Conservation (phyloP, 805 yeast genomes). For the Cyberlindnera americana region DNA sequence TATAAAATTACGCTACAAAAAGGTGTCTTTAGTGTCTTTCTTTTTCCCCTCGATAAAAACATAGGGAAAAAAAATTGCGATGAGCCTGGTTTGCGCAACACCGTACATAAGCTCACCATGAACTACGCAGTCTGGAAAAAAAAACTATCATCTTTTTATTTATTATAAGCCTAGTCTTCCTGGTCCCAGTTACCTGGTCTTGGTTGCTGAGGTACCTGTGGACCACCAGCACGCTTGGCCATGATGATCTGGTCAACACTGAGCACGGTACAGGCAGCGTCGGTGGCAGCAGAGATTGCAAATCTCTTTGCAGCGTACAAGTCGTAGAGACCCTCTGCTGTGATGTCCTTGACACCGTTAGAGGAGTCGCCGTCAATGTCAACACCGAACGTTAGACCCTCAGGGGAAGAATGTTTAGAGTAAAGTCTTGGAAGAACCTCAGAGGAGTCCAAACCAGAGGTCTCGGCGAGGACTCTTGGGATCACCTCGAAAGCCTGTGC, state of each 20-base stretch:
- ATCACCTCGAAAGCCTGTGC: slow-evolving; percentile 94
- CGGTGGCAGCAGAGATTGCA: slow-evolving; percentile 92
- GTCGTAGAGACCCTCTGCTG: slow-evolving; percentile 69
- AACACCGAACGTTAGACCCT: slow-evolving; percentile 48
- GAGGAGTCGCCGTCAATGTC: slow-evolving; percentile 75
- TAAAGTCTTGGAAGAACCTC: slow-evolving; percentile 87
- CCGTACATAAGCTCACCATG: too few relatives aligned
- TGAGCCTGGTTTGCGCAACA: slow-evolving; percentile 5
- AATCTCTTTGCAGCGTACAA: slow-evolving; percentile 74
- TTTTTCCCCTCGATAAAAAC: background rate
- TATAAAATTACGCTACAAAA: background rate
- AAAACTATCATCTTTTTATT: too few relatives aligned
- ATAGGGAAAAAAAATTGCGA: slow-evolving; percentile 1
- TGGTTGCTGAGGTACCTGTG: slow-evolving; percentile 79
- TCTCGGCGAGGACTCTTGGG: slow-evolving; percentile 90
- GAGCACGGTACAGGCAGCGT: slow-evolving; percentile 86
- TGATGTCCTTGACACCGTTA: slow-evolving; percentile 69
- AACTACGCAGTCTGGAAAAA: too few relatives aligned
- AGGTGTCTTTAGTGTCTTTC: background rate
- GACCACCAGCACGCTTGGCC: slow-evolving; percentile 99
- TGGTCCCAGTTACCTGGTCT: slow-evolving; percentile 96
- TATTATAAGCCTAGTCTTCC: slow-evolving; percentile 52
- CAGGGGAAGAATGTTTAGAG: slow-evolving; percentile 69
- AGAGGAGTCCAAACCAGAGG: slow-evolving; percentile 87
- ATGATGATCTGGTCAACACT: slow-evolving; percentile 96